These are phyloP conservation scores for Lactarius sanguifluus DNA, from an alignment of 768 basidiomycete species.

Conservation along the genomic window DNA sequence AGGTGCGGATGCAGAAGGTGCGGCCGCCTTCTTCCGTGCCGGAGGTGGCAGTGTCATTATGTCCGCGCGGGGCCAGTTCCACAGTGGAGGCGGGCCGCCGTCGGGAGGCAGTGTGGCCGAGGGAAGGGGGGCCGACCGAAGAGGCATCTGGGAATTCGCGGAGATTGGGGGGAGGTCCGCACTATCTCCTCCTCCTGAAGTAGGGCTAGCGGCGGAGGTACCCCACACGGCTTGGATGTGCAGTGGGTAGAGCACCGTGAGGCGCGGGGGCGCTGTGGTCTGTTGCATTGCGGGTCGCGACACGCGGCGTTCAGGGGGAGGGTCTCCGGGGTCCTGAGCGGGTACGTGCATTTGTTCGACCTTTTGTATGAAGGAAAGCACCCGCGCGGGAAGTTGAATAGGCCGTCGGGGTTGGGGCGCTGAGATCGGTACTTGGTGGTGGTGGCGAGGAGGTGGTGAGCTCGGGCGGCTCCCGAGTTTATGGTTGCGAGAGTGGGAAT, in stretches of 20 bases:
- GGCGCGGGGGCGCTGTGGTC: neutral
- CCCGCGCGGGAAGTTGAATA: slow-evolving; percentile 11
- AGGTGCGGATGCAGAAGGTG: slow-evolving; percentile 2
- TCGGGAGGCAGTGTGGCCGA: neutral
- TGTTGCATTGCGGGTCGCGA: slow-evolving; percentile 6
- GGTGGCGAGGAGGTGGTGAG: neutral
- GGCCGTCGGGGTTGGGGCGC: slow-evolving; percentile 28
- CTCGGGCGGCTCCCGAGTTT: slow-evolving; percentile 15
- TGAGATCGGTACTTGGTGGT: neutral
- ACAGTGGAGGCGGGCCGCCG: slow-evolving; percentile 23
- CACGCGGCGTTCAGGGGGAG: neutral
- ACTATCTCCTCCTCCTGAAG: neutral
- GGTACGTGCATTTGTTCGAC: slow-evolving; percentile 12
- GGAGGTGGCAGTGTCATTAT: slow-evolving; percentile 25
- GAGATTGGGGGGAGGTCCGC: neutral
- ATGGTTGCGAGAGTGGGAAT: slow-evolving; percentile 9
- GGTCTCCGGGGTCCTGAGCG: neutral
- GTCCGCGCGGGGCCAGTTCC: slow-evolving; percentile 29
- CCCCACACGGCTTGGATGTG: slow-evolving; percentile 19
- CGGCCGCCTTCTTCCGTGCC: neutral
- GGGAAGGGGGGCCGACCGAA: neutral
- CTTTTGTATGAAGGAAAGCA: slow-evolving; percentile 8
- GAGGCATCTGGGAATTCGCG: neutral
- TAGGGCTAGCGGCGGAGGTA: neutral
- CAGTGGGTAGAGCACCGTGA: slow-evolving; percentile 18